Conservation (phyloP, 1,284 basidiomycete genomes). For the Phellopilus nigrolimitatus region DNA sequence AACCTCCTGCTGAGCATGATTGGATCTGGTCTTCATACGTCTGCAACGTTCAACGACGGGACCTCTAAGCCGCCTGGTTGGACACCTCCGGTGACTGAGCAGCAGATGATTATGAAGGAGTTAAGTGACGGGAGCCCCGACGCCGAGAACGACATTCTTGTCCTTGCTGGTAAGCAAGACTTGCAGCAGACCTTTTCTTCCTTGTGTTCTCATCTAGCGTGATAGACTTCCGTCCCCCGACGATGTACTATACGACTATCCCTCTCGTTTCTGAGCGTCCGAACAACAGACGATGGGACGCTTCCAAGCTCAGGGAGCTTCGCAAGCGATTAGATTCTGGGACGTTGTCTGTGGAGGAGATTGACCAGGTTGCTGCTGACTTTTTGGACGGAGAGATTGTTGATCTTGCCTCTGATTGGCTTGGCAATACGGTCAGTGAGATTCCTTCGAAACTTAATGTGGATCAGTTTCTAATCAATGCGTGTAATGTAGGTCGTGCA, state of each 20-base stretch:
- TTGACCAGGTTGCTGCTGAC: slow-evolving; percentile 86
- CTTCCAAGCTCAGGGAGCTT: slow-evolving; percentile 90
- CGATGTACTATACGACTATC: slow-evolving; percentile 92
- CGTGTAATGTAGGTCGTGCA: slow-evolving; percentile 68
- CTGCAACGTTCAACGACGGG: slow-evolving; percentile 47
- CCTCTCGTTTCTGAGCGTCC: slow-evolving; percentile 80
- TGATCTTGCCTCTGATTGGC: slow-evolving; percentile 97
- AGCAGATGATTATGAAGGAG: slow-evolving; percentile 95
- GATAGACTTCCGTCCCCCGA: slow-evolving; percentile 78
- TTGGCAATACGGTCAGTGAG: slow-evolving; percentile 89
- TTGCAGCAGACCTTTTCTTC: slow-evolving; percentile 2
- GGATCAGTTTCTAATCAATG: background rate
- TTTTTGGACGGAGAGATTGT: slow-evolving; percentile 88
- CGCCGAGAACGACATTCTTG: slow-evolving; percentile 77
- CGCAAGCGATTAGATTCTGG: slow-evolving; percentile 87
- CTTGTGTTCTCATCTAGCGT: slow-evolving; percentile 1
- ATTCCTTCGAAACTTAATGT: background rate
- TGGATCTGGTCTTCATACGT: slow-evolving; percentile 73
- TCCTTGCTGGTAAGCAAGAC: slow-evolving; percentile 67
- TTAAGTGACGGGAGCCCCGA: slow-evolving; percentile 74
- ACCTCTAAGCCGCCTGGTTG: slow-evolving; percentile 55
- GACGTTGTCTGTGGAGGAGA: slow-evolving; percentile 79
- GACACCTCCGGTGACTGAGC: slow-evolving; percentile 73
- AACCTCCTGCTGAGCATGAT: slow-evolving; percentile 90
- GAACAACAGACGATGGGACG: slow-evolving; percentile 87